Conservation (phyloP, 164 flowering plant genomes). For the Brasenia schreberi region DNA sequence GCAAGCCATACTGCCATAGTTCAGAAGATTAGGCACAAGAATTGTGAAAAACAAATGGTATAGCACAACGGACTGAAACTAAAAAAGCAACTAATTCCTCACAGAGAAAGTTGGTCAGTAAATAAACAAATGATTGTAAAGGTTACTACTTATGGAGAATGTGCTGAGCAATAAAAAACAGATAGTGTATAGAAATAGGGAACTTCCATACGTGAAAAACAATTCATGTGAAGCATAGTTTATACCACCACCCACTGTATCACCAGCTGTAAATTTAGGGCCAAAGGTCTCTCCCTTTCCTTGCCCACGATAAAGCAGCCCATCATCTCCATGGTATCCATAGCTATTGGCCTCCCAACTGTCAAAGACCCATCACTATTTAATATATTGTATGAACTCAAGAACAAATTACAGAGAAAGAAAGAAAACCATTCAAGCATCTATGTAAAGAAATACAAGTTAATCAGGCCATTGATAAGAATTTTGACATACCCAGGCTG, state of each 20-base stretch:
- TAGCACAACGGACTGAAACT: not conserved
- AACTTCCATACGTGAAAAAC: slow-evolving; percentile 83
- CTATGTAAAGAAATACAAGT: not conserved
- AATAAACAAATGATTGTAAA: no score
- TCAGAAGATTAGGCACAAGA: not conserved
- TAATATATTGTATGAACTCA: not conserved
- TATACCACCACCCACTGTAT: slow-evolving; percentile 92
- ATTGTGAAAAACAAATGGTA: no score
- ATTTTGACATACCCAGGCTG: slow-evolving; percentile 66
- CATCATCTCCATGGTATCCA: slow-evolving; percentile 99
- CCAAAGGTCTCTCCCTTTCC: slow-evolving; percentile 87
- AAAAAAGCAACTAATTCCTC: not conserved
- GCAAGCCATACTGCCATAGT: not conserved
- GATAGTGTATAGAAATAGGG: not conserved
- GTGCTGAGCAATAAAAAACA: no score
- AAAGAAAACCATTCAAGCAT: not conserved
- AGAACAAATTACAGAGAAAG: not conserved
- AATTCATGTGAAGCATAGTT: slow-evolving; percentile 83
- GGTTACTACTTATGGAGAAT: no score
- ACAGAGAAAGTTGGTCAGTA: no score
- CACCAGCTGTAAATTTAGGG: slow-evolving; percentile 75
- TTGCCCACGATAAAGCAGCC: slow-evolving; percentile 77
- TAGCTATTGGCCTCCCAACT: slow-evolving; percentile 96
- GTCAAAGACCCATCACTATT: slow-evolving; percentile 2
- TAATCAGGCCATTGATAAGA: not conserved